phyloP scores from a whole-genome alignment of 2,329 filamentous ascomycete species.

The Didymella pomorum region DNA sequence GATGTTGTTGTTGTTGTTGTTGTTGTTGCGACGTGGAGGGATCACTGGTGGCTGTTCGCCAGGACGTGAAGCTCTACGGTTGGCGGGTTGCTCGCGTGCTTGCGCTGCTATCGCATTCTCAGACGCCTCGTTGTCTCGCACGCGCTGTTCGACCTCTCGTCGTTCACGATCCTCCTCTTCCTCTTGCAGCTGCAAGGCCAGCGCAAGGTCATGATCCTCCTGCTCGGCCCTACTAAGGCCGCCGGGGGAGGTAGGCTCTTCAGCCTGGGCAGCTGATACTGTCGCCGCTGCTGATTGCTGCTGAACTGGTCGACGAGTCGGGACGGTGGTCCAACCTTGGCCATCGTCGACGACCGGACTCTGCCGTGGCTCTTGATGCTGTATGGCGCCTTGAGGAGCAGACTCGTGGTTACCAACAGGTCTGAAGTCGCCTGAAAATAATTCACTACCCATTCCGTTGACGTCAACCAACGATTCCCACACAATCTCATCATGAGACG shows the following conservation, averaged over 20 bases:
- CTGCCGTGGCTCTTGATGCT: conserved; percentile 36
- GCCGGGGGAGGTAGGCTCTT: conserved; percentile 34
- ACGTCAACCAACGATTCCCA: conserved; percentile 95
- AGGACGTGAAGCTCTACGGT: conserved; percentile 39
- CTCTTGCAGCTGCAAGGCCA: conserved; percentile 92
- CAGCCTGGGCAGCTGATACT: conserved; percentile 23
- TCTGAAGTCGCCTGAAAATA: conserved; percentile 89
- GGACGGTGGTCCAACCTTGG: conserved; percentile 66
- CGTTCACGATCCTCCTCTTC: conserved; percentile 85
- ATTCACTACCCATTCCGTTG: conserved; percentile 81
- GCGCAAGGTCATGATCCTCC: conserved; percentile 82
- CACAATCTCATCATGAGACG: conserved; percentile 85
- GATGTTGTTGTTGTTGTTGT: conserved; percentile 39
- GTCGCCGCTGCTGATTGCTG: conserved; percentile 20
- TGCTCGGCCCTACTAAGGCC: conserved; percentile 68
- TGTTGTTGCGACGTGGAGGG: conserved; percentile 54
- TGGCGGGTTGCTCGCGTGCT: conserved; percentile 31
- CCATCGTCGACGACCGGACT: conserved; percentile 47
- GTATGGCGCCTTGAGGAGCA: conserved; percentile 34
- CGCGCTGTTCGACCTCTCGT: conserved; percentile 65
- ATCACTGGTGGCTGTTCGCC: conserved; percentile 55
- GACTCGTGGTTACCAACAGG: conserved; percentile 70
- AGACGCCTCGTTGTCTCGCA: conserved; percentile 73
- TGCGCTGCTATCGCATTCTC: conserved; percentile 70
- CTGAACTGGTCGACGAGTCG: conserved; percentile 45